A percentile compares a stretch with the other conserved stretches of the same genome.
Evolutionary conservation across 139 green algal genomes (phyloP).

Genomic region (Tetradesmus lagerheimii): DNA sequence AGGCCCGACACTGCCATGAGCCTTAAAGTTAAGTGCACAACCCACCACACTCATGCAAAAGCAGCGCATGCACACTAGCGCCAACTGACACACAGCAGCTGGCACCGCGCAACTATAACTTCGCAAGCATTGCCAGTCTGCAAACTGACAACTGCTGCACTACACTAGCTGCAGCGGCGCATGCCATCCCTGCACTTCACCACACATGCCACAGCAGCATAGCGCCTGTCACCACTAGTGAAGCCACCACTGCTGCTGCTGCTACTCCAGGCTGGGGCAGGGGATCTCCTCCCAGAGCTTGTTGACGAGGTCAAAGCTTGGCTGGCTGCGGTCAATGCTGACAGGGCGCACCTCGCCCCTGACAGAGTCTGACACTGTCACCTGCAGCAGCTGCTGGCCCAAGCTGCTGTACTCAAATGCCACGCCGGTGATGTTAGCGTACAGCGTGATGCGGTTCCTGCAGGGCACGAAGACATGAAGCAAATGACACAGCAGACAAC

Average conservation of each 20-base stretch:
- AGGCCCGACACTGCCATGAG: too few relatives aligned
- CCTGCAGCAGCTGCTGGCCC: conserved; percentile 3
- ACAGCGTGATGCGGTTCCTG: conserved; percentile 47
- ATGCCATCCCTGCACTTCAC: too few relatives aligned
- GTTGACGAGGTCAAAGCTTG: conserved; percentile 26
- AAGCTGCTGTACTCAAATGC: conserved; percentile 35
- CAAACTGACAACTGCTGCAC: not conserved
- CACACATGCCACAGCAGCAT: not conserved
- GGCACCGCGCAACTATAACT: too few relatives aligned
- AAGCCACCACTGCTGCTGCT: not conserved
- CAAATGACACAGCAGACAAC: not conserved
- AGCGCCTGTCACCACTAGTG: not conserved
- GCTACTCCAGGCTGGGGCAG: not conserved
- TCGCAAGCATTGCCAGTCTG: too few relatives aligned
- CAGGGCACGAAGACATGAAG: not conserved
- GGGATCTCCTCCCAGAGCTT: conserved; percentile 35
- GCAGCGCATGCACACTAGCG: too few relatives aligned
- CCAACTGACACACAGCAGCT: too few relatives aligned
- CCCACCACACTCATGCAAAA: too few relatives aligned
- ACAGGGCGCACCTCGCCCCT: conserved; percentile 19
- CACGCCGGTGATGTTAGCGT: conserved; percentile 46
- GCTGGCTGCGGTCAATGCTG: not conserved
- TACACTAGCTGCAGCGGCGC: too few relatives aligned
- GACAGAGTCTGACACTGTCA: not conserved
- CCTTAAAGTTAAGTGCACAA: too few relatives aligned